phyloP scores from a whole-genome alignment of 2,329 filamentous ascomycete species.

The Sarocladium brachiariae region DNA sequence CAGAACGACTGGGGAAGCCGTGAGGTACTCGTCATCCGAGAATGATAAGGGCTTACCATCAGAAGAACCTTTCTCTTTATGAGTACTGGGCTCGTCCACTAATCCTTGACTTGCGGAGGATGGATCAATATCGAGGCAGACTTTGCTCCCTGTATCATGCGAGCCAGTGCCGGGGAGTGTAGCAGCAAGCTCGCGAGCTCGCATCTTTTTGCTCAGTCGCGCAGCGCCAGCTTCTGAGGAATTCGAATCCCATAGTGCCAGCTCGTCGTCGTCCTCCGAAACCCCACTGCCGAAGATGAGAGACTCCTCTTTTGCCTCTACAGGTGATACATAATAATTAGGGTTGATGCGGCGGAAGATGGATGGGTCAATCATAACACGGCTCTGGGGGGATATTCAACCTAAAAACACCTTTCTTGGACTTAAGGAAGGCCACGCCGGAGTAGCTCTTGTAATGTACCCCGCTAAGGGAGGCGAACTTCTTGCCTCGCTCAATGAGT shows the following conservation, averaged over 20 bases:
- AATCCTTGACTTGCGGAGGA: background rate
- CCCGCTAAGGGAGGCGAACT: slow-evolving; percentile 73
- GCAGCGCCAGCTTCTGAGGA: slow-evolving; percentile 19
- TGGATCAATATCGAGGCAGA: background rate
- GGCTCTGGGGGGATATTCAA: slow-evolving; percentile 80
- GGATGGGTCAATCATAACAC: slow-evolving; percentile 80
- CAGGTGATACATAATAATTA: slow-evolving; percentile 71
- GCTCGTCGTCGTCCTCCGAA: slow-evolving; percentile 37
- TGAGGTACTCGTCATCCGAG: slow-evolving; percentile 75
- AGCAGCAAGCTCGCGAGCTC: background rate
- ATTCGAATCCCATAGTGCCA: slow-evolving; percentile 28
- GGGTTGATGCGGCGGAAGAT: slow-evolving; percentile 80
- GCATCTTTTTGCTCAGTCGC: background rate
- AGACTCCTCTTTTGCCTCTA: slow-evolving; percentile 59
- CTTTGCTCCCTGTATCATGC: background rate
- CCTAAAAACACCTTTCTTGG: slow-evolving; percentile 62
- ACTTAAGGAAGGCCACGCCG: slow-evolving; percentile 79
- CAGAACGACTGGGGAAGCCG: slow-evolving; percentile 76
- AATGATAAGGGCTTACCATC: slow-evolving; percentile 44
- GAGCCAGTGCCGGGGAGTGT: background rate
- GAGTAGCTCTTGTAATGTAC: slow-evolving; percentile 79
- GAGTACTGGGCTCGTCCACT: slow-evolving; percentile 26
- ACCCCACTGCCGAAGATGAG: slow-evolving; percentile 39
- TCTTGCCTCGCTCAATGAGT: slow-evolving; percentile 75
- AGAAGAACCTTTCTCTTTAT: slow-evolving; percentile 12